Conservation (phyloP, 345 rosid genomes). For the Acer campestre region DNA sequence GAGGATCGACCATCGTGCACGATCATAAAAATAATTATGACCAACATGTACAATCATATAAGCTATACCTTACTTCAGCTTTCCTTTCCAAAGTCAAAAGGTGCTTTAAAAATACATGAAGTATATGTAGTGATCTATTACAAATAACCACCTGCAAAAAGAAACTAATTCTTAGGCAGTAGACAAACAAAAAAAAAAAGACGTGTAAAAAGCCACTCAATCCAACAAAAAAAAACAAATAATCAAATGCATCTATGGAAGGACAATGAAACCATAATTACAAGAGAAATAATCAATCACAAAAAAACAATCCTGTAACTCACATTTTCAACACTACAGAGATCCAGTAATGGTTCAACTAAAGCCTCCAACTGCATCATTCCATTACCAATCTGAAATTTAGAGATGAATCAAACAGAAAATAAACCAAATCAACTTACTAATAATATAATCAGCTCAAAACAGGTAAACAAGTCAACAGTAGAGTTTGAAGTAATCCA, state of each 20-base stretch:
- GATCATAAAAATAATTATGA: not conserved
- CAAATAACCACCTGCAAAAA: slow-evolving; percentile 59
- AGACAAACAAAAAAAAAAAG: not conserved
- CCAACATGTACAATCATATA: not conserved
- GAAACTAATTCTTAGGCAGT: slow-evolving; percentile 14
- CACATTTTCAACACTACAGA: slow-evolving; percentile 65
- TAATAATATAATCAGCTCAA: slow-evolving; percentile 9
- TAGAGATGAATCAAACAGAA: slow-evolving; percentile 8
- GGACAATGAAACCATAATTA: not conserved
- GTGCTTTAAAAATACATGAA: slow-evolving; percentile 64
- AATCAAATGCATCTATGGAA: not conserved
- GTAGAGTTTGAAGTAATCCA: not conserved
- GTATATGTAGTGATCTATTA: slow-evolving; percentile 57
- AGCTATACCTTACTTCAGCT: slow-evolving; percentile 58
- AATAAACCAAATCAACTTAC: slow-evolving; percentile 6
- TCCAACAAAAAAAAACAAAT: not conserved
- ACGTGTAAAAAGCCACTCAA: not conserved
- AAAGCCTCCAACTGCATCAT: slow-evolving; percentile 57
- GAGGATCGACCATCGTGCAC: not conserved
- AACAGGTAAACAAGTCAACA: not conserved
- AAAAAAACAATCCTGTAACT: slow-evolving; percentile 26
- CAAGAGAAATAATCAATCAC: not conserved
- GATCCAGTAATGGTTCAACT: slow-evolving; percentile 67
- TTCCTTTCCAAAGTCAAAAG: slow-evolving; percentile 46
- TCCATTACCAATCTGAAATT: slow-evolving; percentile 68